These are phyloP conservation scores for Colletotrichum sp. DNA, from an alignment of 2,329 filamentous ascomycete species.

Conservation along the genomic window DNA sequence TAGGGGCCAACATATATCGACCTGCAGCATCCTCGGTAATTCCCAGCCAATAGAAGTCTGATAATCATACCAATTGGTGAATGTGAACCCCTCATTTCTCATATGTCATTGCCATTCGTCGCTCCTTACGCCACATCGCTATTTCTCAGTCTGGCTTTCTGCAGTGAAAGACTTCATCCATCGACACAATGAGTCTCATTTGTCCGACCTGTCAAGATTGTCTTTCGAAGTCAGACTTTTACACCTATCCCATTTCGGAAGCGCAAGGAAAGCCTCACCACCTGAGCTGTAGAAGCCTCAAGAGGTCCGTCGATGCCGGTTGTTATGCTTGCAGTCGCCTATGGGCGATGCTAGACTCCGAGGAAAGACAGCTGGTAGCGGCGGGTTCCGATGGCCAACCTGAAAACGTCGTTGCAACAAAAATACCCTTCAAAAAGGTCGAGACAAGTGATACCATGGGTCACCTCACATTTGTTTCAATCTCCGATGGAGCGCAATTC, in stretches of 20 bases:
- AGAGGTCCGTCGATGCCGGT: background rate
- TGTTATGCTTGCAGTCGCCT: background rate
- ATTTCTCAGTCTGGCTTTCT: background rate
- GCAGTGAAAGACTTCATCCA: fast-evolving
- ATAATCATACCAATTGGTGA: background rate
- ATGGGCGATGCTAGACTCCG: background rate
- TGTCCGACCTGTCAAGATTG: background rate
- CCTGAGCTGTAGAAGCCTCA: background rate
- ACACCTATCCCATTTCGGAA: fast-evolving
- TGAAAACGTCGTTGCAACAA: background rate
- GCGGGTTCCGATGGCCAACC: background rate
- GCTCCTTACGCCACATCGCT: fast-evolving
- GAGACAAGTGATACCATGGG: background rate
- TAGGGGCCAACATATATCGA: background rate
- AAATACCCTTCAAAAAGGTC: fast-evolving
- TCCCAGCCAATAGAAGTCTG: background rate
- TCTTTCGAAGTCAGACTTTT: background rate
- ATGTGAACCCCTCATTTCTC: background rate
- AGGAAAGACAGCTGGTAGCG: fast-evolving
- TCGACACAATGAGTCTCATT: fast-evolving
- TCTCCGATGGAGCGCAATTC: background rate
- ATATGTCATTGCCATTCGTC: background rate
- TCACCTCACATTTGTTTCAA: background rate
- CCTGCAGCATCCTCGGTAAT: background rate
- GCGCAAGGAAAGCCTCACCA: fast-evolving